These are phyloP conservation scores for Emmonsiellopsis sp. DNA, from an alignment of 2,329 filamentous ascomycete species.

Conservation along the genomic window DNA sequence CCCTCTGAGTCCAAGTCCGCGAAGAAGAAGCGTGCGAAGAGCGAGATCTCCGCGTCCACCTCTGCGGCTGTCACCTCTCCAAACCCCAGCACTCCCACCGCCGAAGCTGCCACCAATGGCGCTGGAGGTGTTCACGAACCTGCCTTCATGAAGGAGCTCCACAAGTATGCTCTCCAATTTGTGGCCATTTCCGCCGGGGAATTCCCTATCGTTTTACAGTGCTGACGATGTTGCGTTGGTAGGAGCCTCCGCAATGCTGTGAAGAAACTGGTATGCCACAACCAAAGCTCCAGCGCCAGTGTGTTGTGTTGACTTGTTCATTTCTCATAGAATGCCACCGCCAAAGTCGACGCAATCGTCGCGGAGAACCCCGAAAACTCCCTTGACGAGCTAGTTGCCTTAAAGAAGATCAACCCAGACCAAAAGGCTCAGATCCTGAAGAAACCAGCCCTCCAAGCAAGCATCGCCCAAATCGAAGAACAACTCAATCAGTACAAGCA, in stretches of 20 bases:
- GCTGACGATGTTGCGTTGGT: conserved; percentile 4
- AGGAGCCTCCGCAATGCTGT: conserved; percentile 85
- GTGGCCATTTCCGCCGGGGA: not conserved
- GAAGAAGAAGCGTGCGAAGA: conserved; percentile 51
- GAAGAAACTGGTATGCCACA: conserved; percentile 75
- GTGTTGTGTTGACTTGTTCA: not conserved
- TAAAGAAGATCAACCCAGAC: conserved; percentile 56
- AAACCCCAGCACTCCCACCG: conserved; percentile 18
- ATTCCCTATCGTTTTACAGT: conserved; percentile 8
- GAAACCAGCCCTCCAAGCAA: conserved; percentile 51
- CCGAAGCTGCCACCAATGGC: conserved; percentile 44
- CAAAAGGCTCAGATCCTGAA: conserved; percentile 55
- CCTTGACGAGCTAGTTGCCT: conserved; percentile 52
- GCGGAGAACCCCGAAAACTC: conserved; percentile 50
- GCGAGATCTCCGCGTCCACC: conserved; percentile 40
- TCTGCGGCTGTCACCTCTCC: conserved; percentile 31
- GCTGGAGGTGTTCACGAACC: conserved; percentile 57
- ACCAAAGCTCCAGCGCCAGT: not conserved
- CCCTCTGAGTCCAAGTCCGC: conserved; percentile 55
- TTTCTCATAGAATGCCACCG: conserved; percentile 41
- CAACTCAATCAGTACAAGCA: conserved; percentile 52
- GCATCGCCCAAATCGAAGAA: conserved; percentile 49
- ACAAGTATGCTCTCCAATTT: conserved; percentile 58
- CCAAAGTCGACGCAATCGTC: conserved; percentile 52
- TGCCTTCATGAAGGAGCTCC: conserved; percentile 74